Evolutionary conservation across 139 green algal species (phyloP).

Genomic region (Asterochloris erici): DNA sequence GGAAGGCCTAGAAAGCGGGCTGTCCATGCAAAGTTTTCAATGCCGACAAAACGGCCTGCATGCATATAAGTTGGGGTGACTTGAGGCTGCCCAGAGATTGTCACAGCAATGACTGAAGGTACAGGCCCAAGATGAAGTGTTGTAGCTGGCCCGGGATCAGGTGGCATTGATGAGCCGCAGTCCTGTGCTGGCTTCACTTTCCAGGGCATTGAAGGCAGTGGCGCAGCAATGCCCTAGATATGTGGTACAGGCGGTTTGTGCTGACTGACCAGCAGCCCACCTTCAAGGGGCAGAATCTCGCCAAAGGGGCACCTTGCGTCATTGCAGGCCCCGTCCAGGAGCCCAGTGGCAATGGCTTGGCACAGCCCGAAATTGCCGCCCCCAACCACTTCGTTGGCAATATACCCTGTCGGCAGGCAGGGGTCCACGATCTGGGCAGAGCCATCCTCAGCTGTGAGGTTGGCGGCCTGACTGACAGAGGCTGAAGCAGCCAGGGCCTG

Average conservation of each 20-base stretch:
- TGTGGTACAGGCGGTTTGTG: no score
- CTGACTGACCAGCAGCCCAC: background rate
- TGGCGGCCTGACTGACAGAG: background rate
- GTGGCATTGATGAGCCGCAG: no score
- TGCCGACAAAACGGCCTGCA: slow-evolving; percentile 16
- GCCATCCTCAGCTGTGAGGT: background rate
- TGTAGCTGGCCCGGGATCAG: background rate
- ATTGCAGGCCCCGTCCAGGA: slow-evolving; percentile 9
- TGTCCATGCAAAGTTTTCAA: slow-evolving; percentile 21
- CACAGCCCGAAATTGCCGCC: slow-evolving; percentile 16
- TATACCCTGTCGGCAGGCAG: slow-evolving; percentile 13
- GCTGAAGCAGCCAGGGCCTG: slow-evolving; percentile 15
- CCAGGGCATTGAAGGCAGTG: no score
- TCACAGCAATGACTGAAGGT: no score
- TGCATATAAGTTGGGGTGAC: no score
- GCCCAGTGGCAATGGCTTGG: background rate
- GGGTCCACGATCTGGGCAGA: slow-evolving; percentile 1
- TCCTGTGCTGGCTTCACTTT: no score
- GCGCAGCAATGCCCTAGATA: no score
- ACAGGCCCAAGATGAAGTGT: background rate
- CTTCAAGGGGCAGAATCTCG: slow-evolving; percentile 11
- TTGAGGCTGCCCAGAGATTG: no score
- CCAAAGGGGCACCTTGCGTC: slow-evolving; percentile 10
- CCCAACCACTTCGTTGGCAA: background rate
- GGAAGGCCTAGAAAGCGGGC: slow-evolving; percentile 1